Conservation (phyloP, 306 rosid species). For the Parietaria judaica region DNA sequence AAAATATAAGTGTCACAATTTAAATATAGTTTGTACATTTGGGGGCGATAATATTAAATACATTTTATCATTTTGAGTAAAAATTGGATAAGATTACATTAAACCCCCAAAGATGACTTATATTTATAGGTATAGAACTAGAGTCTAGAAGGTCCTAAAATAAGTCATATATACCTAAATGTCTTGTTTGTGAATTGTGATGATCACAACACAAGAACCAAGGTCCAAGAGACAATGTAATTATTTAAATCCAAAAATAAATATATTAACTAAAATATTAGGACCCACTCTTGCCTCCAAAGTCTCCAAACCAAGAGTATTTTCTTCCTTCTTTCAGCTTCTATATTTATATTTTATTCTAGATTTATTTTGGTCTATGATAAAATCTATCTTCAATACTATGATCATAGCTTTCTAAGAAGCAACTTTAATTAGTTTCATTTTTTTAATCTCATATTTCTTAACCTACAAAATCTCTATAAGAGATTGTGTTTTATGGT, state of each 20-base stretch:
- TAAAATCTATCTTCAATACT: not conserved
- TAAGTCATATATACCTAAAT: not conserved
- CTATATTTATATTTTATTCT: not conserved
- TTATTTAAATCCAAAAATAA: not conserved
- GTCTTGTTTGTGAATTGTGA: not conserved
- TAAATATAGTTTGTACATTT: not conserved
- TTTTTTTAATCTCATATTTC: not conserved
- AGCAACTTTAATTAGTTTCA: not conserved
- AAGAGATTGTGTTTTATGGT: not conserved
- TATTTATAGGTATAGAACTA: not conserved
- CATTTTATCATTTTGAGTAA: not conserved
- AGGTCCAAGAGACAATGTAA: not conserved
- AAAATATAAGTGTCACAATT: no score
- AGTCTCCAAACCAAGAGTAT: conserved; percentile 3
- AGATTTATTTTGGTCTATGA: not conserved
- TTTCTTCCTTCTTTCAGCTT: not conserved
- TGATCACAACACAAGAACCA: no score
- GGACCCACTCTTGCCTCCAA: conserved; percentile 1
- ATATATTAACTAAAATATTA: not conserved
- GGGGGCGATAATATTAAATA: no score
- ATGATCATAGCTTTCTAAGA: not conserved
- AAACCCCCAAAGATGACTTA: not conserved
- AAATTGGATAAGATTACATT: conserved; percentile 1
- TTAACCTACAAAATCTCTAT: not conserved
- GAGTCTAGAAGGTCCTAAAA: not conserved